Conservation (phyloP, 768 basidiomycete species). For the Macrolepiota fuliginosa region DNA sequence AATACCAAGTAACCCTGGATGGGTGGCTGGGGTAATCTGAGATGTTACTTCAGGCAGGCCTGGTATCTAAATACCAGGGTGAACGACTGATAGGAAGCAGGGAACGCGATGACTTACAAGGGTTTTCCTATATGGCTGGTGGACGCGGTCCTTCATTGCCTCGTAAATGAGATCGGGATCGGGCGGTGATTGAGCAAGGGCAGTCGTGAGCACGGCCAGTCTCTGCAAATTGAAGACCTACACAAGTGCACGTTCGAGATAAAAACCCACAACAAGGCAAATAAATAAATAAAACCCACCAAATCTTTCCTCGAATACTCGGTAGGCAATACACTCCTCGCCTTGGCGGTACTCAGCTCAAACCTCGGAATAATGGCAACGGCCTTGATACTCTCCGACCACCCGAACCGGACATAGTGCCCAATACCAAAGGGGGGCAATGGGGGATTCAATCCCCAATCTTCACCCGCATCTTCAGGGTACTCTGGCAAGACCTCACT, state of each 20-base stretch:
- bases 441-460: constrained; percentile 90
- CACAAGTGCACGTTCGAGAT: constrained; percentile 4
- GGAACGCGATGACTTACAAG: constrained; percentile 51
- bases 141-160: constrained; percentile 97
- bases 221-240: constrained; percentile 98
- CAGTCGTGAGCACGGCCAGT: constrained; percentile 93
- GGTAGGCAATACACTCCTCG: constrained; percentile 83
- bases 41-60: constrained; percentile 93
- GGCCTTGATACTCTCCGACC: constrained; percentile 83
- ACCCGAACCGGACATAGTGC: constrained; percentile 88
- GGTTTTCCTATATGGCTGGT: constrained; percentile 91
- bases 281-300: constrained; percentile 53
- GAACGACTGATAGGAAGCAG: constrained; percentile 2
- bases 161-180: constrained; percentile 98
- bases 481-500: constrained; percentile 97
- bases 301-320: constrained; percentile 88
- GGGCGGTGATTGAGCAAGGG: constrained; percentile 85
- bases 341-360: constrained; percentile 94
- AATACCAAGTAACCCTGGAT: constrained; percentile 95
- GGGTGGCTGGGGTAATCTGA: constrained; percentile 80
- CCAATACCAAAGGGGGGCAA: constrained; percentile 88
- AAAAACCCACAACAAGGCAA: not conserved
- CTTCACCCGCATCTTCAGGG: constrained; percentile 86
- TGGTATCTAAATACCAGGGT: constrained; percentile 70
- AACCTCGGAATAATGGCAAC: constrained; percentile 94